Evolutionary conservation across 108 stramenopile genomes (phyloP), one percentile per base, ranked within the genome.

Genomic region (Discostella stelligeroides): DNA sequence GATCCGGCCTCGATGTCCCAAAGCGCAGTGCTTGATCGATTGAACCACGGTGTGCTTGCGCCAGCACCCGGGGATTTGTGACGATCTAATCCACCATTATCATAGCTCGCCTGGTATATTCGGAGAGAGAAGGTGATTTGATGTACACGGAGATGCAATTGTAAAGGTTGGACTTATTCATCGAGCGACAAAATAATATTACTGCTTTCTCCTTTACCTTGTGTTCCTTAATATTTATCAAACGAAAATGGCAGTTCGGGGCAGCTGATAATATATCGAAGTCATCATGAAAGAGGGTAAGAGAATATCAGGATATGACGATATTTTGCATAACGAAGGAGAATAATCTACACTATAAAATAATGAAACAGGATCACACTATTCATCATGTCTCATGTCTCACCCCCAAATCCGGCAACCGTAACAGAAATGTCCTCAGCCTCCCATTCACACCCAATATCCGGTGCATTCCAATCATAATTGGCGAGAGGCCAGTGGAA

Each of bases 1-100:
- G 87, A 86, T 1, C 86, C 91, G 50, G 66, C 81, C 54, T 57
- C 53, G 39, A 95, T 89, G 56, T 92, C 89, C 55, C 70, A 66
- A 7, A 60, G 34, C 0, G 80, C 80, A 2, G 69, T 72, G 23
- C 69, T 72, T 25, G 70, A 57, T 42, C 80, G 43, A 49, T 81
- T 81, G 21, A 63, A 71, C 80, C 80, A 81, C 2, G 80, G 74
- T 28, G 73, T 66, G 25, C 53, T 70, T 37, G 60, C 80, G 23
- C 80, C 80, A 39, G 80, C 80, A n/a, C 80, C 80, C 9, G 80
- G 80, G n/a, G 60, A 63, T 7, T 43, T 75, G 43, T 81, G 76
- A 4, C 80, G 68, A 64, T 76, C 63, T 53, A 81, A 39, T 12
- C 80, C 80, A 1, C 54, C 73, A 24, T 20, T 51, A 39, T 81